Percentiles rank a stretch among this genome's conserved stretches.
Conservation (phyloP, 164 flowering plant genomes). For the Warburgia ugandensis region DNA sequence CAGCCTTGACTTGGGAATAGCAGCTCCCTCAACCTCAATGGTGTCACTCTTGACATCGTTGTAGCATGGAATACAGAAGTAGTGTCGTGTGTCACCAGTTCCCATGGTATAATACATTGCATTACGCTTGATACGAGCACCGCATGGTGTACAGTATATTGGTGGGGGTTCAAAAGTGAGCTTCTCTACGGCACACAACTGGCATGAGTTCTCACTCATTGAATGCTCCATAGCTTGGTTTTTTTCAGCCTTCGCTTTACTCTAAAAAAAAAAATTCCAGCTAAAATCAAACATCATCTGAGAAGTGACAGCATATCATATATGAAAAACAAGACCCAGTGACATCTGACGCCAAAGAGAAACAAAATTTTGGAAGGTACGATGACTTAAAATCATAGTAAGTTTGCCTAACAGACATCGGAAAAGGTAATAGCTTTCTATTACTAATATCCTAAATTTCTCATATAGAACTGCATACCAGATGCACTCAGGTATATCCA, state of each 20-base stretch:
- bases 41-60: conserved; percentile 2
- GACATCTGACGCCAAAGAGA: background rate
- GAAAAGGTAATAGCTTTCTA: too few relatives aligned
- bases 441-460: too few relatives aligned
- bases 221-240: conserved; percentile 8
- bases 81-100: background rate
- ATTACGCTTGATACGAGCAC: conserved; percentile 14
- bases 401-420: too few relatives aligned
- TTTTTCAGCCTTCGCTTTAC: conserved; percentile 7
- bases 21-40: conserved; percentile 9
- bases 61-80: conserved; percentile 17
- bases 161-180: conserved; percentile 15
- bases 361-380: too few relatives aligned
- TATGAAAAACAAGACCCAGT: background rate
- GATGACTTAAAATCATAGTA: too few relatives aligned
- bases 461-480: too few relatives aligned
- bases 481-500: too few relatives aligned
- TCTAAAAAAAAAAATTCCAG: conserved; percentile 1
- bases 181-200: conserved; percentile 13
- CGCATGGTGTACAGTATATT: conserved; percentile 14
- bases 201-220: conserved; percentile 13
- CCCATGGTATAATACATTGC: conserved; percentile 5
- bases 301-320: background rate
- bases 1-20: conserved; percentile 5
- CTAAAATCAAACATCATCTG: background rate